A percentile compares a stretch with the other conserved stretches of the same genome.
These are phyloP conservation scores for Talaromyces sp. DNA, from an alignment of 2,329 filamentous ascomycete species.

Conservation along the genomic window DNA sequence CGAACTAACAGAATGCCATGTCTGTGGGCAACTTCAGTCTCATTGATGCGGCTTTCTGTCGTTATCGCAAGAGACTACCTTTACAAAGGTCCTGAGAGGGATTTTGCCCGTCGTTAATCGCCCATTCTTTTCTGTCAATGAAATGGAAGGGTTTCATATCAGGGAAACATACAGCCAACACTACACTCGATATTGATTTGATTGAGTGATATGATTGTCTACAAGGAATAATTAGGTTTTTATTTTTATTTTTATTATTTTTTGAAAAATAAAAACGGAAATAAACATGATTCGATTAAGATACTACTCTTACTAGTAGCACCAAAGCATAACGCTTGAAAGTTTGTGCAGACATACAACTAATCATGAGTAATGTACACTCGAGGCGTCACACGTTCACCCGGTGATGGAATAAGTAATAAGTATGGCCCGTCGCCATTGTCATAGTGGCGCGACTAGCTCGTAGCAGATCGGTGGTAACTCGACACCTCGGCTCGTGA, in stretches of 20 bases:
- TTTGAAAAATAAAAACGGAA: no score
- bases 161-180: slow-evolving; percentile 30
- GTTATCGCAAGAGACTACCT: slow-evolving; percentile 32
- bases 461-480: background rate
- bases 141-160: slow-evolving; percentile 47
- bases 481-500: background rate
- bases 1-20: slow-evolving; percentile 14
- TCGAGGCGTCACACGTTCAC: background rate
- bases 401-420: background rate
- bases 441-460: background rate
- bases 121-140: slow-evolving; percentile 44
- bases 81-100: slow-evolving; percentile 36
- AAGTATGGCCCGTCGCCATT: background rate
- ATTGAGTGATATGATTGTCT: no score
- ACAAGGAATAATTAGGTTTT: no score
- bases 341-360: background rate
- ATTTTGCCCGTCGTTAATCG: slow-evolving; percentile 47
- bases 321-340: background rate
- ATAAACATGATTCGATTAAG: background rate
- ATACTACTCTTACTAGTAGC: background rate
- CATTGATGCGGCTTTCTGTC: slow-evolving; percentile 44
- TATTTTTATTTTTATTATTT: no score
- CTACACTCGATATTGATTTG: no score
- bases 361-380: background rate
- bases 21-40: slow-evolving; percentile 21